Percentiles rank a stretch among this genome's conserved stretches.
phyloP scores from a whole-genome alignment of 192 early-diverging fungal species.

The Coemansia sp. region DNA sequence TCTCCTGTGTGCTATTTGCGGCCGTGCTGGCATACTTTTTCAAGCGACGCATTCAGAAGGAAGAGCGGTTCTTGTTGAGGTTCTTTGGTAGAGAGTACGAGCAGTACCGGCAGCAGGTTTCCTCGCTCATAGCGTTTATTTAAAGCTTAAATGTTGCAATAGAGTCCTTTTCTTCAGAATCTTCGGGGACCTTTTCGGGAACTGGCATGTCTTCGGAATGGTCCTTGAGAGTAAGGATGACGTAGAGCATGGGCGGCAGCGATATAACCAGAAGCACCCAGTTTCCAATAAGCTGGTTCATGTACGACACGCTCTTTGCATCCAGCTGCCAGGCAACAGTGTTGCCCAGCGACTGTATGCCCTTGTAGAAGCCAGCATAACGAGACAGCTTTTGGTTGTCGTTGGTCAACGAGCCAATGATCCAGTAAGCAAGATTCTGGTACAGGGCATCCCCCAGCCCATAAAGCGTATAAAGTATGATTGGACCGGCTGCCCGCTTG shows the following conservation, averaged over 20 bases:
- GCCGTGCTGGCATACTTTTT: conserved; percentile 74
- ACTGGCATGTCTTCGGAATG: conserved; percentile 23
- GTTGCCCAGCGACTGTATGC: conserved; percentile 73
- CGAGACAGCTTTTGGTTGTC: conserved; percentile 68
- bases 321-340: conserved; percentile 72
- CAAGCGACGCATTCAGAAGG: conserved; percentile 67
- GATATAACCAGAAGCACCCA: conserved; percentile 57
- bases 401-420: conserved; percentile 83
- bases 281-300: conserved; percentile 57
- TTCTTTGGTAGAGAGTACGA: conserved; percentile 85
- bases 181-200: no score
- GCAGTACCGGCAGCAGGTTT: conserved; percentile 61
- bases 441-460: conserved; percentile 80
- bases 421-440: conserved; percentile 80
- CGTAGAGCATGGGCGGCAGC: conserved; percentile 53
- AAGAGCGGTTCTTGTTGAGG: conserved; percentile 68
- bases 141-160: no score
- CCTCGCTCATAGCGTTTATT: conserved; percentile 67
- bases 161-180: no score
- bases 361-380: conserved; percentile 88
- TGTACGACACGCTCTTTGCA: conserved; percentile 50
- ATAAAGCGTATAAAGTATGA: conserved; percentile 71
- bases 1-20: conserved; percentile 67
- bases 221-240: conserved; percentile 52
- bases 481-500: conserved; percentile 56